Evolutionary conservation across 495 filamentous ascomycete genomes (phyloP).

Genomic region (Penicillium manginii): DNA sequence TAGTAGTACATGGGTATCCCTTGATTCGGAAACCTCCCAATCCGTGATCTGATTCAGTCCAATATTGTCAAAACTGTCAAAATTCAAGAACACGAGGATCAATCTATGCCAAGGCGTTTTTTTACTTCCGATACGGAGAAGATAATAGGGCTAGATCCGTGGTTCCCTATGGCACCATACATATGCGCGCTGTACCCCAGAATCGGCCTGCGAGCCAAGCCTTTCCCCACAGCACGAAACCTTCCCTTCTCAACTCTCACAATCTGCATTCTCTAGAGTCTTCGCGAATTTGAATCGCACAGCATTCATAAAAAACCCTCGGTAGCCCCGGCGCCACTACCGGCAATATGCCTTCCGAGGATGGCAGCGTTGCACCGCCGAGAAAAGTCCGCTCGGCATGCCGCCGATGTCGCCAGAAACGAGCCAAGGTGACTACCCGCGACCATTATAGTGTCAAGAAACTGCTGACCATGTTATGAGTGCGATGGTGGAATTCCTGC

Average conservation of each 20-base stretch:
- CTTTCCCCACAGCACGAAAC: conserved; percentile 8
- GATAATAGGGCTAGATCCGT: neutral
- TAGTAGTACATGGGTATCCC: too few relatives aligned
- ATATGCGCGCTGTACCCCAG: neutral
- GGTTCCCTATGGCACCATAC: neutral
- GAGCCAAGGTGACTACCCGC: conserved; percentile 20
- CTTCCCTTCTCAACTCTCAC: conserved; percentile 1
- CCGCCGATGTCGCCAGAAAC: conserved; percentile 26
- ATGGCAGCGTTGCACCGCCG: conserved; percentile 7
- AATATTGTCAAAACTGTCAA: neutral
- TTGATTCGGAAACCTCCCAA: too few relatives aligned
- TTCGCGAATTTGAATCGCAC: neutral
- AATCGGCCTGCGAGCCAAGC: neutral
- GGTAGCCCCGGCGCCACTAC: neutral
- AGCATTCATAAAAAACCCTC: neutral
- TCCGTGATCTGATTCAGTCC: too few relatives aligned
- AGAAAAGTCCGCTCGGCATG: conserved; percentile 29
- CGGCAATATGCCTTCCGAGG: conserved; percentile 3
- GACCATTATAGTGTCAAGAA: neutral
- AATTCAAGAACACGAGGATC: neutral
- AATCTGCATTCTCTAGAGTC: neutral
- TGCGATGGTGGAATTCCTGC: conserved; percentile 33
- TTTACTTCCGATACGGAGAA: neutral
- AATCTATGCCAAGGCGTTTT: too few relatives aligned
- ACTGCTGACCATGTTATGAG: conserved; percentile 4